These are phyloP conservation scores for Coemansia aciculifera DNA, from an alignment of 192 early-diverging fungal genomes.

Conservation along the genomic window DNA sequence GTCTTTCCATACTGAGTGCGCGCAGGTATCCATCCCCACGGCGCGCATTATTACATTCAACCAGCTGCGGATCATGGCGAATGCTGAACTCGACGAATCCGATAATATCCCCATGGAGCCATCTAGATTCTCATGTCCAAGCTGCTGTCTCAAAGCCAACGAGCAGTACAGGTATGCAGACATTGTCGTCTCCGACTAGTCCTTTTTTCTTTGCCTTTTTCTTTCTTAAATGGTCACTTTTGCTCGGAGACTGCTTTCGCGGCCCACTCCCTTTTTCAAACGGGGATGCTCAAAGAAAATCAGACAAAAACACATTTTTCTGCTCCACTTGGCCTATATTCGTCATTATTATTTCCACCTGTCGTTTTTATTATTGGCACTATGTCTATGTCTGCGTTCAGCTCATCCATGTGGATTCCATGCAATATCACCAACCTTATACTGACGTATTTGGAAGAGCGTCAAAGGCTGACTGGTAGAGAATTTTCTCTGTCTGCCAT, in stretches of 20 bases:
- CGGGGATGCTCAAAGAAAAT: too few species aligned
- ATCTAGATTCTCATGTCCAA: slow-evolving; percentile 31
- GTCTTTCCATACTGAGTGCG: slow-evolving; percentile 63
- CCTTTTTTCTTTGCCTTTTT: neutral
- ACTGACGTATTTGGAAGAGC: neutral
- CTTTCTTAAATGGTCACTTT: neutral
- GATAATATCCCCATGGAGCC: slow-evolving; percentile 25
- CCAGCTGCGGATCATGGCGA: slow-evolving; percentile 35
- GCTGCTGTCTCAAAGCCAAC: slow-evolving; percentile 33
- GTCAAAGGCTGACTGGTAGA: neutral
- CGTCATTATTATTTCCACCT: too few species aligned
- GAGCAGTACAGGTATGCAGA: slow-evolving; percentile 42
- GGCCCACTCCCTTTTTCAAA: too few species aligned
- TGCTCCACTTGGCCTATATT: too few species aligned
- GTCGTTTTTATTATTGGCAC: neutral
- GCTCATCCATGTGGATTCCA: neutral
- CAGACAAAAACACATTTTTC: too few species aligned
- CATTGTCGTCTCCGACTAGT: slow-evolving; percentile 22
- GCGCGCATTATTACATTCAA: slow-evolving; percentile 33
- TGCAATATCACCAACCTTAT: neutral
- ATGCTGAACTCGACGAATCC: slow-evolving; percentile 20
- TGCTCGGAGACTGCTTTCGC: too few species aligned
- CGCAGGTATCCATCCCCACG: slow-evolving; percentile 42
- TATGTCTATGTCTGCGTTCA: neutral
- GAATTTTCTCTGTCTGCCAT: neutral